These are phyloP conservation scores for Geoglossum glabrum DNA, from an alignment of 495 filamentous ascomycete genomes.

Conservation along the genomic window DNA sequence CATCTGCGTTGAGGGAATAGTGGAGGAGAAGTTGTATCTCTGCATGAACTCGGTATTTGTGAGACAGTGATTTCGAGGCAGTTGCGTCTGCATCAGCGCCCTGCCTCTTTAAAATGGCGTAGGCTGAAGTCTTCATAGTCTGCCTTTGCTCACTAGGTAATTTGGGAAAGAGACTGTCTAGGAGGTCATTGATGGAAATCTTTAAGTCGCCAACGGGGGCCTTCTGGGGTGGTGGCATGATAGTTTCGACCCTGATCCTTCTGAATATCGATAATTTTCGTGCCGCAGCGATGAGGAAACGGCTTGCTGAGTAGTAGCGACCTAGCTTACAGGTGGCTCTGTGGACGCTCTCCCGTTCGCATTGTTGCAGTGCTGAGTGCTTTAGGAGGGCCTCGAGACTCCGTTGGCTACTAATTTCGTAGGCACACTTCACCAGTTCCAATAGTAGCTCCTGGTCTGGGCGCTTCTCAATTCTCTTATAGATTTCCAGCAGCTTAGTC, in stretches of 20 bases:
- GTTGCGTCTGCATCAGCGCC: background rate
- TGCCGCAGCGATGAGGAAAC: background rate
- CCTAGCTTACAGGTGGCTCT: background rate
- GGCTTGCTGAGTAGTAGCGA: background rate
- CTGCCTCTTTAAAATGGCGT: background rate
- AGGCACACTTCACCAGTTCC: too few species aligned
- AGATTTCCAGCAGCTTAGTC: too few species aligned
- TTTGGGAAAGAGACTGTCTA: background rate
- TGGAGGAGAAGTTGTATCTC: constrained; percentile 29
- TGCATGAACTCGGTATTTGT: constrained; percentile 19
- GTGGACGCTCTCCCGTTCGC: too few species aligned
- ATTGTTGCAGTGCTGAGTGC: too few species aligned
- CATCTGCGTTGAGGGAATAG: constrained; percentile 14
- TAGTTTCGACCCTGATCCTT: background rate
- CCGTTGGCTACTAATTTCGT: too few species aligned
- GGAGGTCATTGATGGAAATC: background rate
- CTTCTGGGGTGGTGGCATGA: background rate
- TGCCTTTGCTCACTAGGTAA: background rate
- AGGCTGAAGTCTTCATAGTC: background rate
- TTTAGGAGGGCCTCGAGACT: too few species aligned
- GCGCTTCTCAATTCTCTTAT: too few species aligned
- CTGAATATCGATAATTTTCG: background rate
- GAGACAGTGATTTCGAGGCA: background rate
- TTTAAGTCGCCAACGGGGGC: background rate
- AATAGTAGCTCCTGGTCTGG: too few species aligned